phyloP scores from a whole-genome alignment of 345 rosid species.

The Salix koriyanagi region DNA sequence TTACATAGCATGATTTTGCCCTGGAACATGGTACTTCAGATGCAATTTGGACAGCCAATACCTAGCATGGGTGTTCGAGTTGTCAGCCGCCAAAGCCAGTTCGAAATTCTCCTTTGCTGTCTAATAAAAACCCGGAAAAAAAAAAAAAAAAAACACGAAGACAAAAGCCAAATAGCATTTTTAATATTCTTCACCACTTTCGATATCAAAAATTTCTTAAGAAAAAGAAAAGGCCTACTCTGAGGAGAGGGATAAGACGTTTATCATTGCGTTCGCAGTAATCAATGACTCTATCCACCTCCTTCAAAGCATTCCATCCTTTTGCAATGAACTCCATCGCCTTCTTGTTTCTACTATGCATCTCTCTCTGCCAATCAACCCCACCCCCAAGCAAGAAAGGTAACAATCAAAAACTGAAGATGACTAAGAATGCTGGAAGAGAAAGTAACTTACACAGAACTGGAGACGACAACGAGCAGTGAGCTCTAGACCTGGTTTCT shows the following conservation, averaged over 20 bases:
- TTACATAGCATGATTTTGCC: constrained; percentile 82
- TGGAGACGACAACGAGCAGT: neutral
- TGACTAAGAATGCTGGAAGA: neutral
- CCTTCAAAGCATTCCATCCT: constrained; percentile 81
- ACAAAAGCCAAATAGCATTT: no score
- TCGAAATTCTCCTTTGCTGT: constrained; percentile 88
- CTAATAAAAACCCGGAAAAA: constrained; percentile 29
- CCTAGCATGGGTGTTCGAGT: constrained; percentile 75
- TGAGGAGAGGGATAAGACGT: constrained; percentile 77
- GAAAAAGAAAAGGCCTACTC: neutral
- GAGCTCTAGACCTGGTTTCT: constrained; percentile 3
- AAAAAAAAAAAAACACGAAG: no score
- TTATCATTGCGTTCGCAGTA: constrained; percentile 77
- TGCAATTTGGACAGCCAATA: constrained; percentile 80
- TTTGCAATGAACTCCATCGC: constrained; percentile 87
- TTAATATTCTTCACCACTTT: neutral
- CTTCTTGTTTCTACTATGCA: constrained; percentile 76
- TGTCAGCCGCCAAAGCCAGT: constrained; percentile 76
- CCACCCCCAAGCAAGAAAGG: neutral
- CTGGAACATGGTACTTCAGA: constrained; percentile 81
- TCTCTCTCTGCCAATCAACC: constrained; percentile 45
- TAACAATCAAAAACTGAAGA: neutral
- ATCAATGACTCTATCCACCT: constrained; percentile 87
- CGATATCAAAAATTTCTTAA: neutral
- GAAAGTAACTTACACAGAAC: constrained; percentile 14